phyloP scores from a whole-genome alignment of 2,329 filamentous ascomycete species.

The Akanthomyces muscarius region DNA sequence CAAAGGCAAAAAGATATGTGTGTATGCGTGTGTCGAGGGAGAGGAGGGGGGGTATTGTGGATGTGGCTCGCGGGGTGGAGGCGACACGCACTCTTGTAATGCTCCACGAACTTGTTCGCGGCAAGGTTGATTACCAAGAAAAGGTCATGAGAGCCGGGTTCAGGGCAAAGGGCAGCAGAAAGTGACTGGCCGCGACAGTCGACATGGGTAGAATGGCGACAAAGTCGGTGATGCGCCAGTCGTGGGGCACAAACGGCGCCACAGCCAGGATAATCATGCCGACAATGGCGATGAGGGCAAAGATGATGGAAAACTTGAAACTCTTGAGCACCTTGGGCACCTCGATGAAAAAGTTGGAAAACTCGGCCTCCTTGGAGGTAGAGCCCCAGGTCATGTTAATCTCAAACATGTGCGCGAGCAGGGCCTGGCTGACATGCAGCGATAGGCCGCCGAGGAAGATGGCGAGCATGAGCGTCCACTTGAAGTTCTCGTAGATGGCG shows the following conservation, averaged over 20 bases:
- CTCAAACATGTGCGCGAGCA: constrained; percentile 40
- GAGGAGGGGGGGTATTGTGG: too few relatives aligned
- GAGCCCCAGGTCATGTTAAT: constrained; percentile 48
- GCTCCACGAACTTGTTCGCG: background rate
- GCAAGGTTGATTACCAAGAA: constrained; percentile 54
- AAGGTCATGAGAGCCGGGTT: constrained; percentile 81
- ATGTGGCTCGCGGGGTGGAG: background rate
- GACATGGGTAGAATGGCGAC: constrained; percentile 74
- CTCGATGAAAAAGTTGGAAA: constrained; percentile 56
- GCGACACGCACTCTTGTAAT: background rate
- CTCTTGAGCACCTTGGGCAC: constrained; percentile 67
- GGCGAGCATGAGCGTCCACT: constrained; percentile 54
- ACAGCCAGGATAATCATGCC: constrained; percentile 63
- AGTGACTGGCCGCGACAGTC: constrained; percentile 64
- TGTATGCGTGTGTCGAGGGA: background rate
- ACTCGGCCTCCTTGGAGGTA: constrained; percentile 57
- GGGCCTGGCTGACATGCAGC: constrained; percentile 38
- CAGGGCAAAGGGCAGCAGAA: constrained; percentile 67
- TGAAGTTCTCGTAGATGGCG: constrained; percentile 45
- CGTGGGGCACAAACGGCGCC: constrained; percentile 59
- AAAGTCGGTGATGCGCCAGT: constrained; percentile 66
- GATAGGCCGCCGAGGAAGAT: constrained; percentile 45
- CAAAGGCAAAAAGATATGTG: background rate
- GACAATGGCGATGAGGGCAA: constrained; percentile 54
- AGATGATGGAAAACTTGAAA: constrained; percentile 70